These are phyloP conservation scores for Phlebiopsis flavidoalba DNA, from an alignment of 768 basidiomycete genomes.

Conservation along the genomic window DNA sequence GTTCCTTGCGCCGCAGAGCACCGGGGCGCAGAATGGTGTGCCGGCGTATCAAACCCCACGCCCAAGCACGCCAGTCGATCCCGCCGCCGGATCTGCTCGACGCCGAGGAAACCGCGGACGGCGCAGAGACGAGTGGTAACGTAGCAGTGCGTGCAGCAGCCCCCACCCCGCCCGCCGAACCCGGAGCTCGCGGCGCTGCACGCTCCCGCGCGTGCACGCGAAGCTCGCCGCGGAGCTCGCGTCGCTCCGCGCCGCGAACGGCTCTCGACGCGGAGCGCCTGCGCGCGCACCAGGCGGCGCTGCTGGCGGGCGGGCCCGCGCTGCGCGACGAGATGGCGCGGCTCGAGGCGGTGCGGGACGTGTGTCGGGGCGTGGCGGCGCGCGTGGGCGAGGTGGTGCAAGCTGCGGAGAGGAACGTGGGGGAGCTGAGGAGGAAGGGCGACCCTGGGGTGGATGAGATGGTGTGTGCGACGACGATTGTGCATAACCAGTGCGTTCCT, in stretches of 20 bases:
- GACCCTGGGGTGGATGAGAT: conserved; percentile 96
- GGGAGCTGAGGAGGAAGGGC: conserved; percentile 75
- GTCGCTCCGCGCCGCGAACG: conserved; percentile 61
- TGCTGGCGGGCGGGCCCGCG: conserved; percentile 87
- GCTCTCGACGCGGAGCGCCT: conserved; percentile 67
- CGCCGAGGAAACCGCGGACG: conserved; percentile 42
- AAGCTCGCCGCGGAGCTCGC: conserved; percentile 69
- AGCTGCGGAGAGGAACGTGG: conserved; percentile 66
- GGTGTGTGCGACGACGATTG: conserved; percentile 91
- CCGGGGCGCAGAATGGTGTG: too few species aligned
- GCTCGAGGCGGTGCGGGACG: conserved; percentile 87
- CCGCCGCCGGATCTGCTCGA: conserved; percentile 59
- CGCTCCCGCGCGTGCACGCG: conserved; percentile 63
- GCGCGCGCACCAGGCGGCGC: conserved; percentile 76
- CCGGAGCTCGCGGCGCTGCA: conserved; percentile 85
- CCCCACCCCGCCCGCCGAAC: conserved; percentile 83
- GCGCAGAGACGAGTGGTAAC: conserved; percentile 8
- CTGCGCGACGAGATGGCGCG: conserved; percentile 96
- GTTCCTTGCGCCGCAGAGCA: conserved; percentile 19
- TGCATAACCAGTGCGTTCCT: conserved; percentile 86
- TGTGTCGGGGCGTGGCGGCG: conserved; percentile 75
- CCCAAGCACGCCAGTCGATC: conserved; percentile 13
- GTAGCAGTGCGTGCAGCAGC: conserved; percentile 27
- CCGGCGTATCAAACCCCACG: conserved; percentile 2
- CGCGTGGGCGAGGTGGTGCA: conserved; percentile 60